Base-by-base conservation (phyloP, 768 basidiomycete genomes). In the Tremella fuciformis region DNA sequence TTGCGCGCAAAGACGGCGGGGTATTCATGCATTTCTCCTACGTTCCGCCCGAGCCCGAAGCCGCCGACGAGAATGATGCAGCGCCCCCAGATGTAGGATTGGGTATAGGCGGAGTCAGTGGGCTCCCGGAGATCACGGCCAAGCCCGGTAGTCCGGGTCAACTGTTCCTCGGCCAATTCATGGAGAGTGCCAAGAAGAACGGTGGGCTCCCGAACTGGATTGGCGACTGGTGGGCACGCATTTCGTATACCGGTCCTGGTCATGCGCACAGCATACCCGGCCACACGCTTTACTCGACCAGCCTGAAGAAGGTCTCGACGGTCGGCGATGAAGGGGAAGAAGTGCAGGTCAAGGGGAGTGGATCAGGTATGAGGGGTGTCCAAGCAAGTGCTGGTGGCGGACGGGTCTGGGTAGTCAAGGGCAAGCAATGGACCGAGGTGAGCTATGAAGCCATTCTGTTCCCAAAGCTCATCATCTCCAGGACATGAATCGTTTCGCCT, bases 401-500 rank as follows among this genome's bases (percentile, higher is more conserved):
- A 13, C 59, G 76, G 22, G 65, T 66, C 38, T 77, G 76, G 76
- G 58, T 71, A 3, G 76, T 77, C 19, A 74, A 73, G 53, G 76
- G 76, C 15, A 59, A 69, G 41, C 76, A 77, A 53, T 77, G 76
- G 76, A 70, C 66, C 3, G 70, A 76, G 62, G 69, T 74, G 54
- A 58, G 70, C 38, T 6, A 11, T 21, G 29, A 6, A 4, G 26
- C 25, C 1, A 25, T n/a, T 3, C 1, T 25, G 26, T 6, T 4
- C 7, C 11, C 41, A 13, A 41, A n/a, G 58, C 52, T 60, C 46
- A 62, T 8, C 8, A 34, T 16, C 44, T 22, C 13, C 44, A 93
- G 88, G 94, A 98, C 64, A 85, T 97, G 84, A 81, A 85, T 58
- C 81, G 88, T 53, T 94, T 85, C 73, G 86, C 91, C 0, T 87